Conservation (phyloP, 2,329 filamentous ascomycete genomes). For the Fusarium chlamydosporum region DNA sequence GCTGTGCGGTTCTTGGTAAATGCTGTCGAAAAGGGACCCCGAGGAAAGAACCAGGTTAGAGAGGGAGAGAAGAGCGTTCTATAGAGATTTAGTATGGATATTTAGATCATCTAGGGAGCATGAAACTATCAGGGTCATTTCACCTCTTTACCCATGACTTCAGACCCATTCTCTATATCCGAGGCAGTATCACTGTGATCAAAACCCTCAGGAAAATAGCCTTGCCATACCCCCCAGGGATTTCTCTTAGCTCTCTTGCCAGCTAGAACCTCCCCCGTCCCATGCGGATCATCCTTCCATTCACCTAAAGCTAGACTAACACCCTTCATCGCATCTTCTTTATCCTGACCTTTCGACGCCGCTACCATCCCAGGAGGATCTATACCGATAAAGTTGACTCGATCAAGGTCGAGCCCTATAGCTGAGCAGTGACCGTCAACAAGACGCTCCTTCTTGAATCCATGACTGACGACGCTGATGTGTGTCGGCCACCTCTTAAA, state of each 20-base stretch:
- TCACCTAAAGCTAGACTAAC: constrained; percentile 60
- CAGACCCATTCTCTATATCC: constrained; percentile 52
- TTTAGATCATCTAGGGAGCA: not conserved
- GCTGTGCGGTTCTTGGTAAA: constrained; percentile 74
- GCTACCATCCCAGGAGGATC: constrained; percentile 68
- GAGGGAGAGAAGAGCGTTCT: constrained; percentile 51
- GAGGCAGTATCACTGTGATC: constrained; percentile 58
- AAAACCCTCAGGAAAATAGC: constrained; percentile 59
- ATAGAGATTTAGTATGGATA: constrained; percentile 18
- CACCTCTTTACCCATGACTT: constrained; percentile 58
- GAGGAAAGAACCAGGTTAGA: constrained; percentile 48
- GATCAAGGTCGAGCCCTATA: constrained; percentile 65
- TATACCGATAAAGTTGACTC: constrained; percentile 71
- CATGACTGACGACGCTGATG: constrained; percentile 77
- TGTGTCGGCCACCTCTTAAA: constrained; percentile 66
- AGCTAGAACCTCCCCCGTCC: constrained; percentile 60
- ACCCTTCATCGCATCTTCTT: constrained; percentile 60
- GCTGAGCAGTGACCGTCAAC: constrained; percentile 74
- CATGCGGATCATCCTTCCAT: constrained; percentile 69
- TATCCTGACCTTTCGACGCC: constrained; percentile 49
- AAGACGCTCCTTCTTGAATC: constrained; percentile 76
- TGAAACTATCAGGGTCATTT: constrained; percentile 58
- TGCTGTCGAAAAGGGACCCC: constrained; percentile 56
- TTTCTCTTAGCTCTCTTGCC: constrained; percentile 66
- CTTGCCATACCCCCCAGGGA: constrained; percentile 62